These are phyloP conservation scores for Marsdenia floribunda DNA, from an alignment of 257 asterid species.

Conservation along the genomic window DNA sequence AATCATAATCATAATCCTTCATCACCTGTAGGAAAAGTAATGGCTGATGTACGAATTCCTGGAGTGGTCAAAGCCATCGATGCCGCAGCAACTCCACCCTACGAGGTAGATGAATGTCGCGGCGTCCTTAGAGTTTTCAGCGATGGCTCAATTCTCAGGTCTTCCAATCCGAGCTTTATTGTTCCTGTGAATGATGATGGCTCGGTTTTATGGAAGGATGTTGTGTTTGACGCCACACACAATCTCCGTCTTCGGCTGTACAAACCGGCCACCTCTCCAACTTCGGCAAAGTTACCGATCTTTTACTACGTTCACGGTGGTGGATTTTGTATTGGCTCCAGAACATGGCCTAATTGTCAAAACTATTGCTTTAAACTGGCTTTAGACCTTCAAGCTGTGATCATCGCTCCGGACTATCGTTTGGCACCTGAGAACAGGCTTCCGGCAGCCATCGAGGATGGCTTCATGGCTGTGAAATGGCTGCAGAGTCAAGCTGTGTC, in stretches of 20 bases:
- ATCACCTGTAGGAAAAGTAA: background rate
- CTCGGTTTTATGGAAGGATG: constrained; percentile 62
- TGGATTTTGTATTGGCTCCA: constrained; percentile 70
- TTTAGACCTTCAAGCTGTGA: constrained; percentile 49
- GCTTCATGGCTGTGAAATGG: constrained; percentile 56
- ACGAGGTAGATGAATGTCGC: constrained; percentile 68
- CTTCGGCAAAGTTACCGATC: constrained; percentile 48
- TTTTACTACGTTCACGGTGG: constrained; percentile 76
- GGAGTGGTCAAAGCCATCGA: background rate
- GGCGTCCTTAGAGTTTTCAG: constrained; percentile 60
- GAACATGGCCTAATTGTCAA: constrained; percentile 78
- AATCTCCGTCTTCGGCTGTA: constrained; percentile 65
- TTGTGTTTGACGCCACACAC: constrained; percentile 32
- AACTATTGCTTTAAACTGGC: constrained; percentile 70
- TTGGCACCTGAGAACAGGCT: too few relatives aligned
- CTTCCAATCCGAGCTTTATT: constrained; percentile 45
- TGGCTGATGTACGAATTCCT: background rate
- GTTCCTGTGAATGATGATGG: constrained; percentile 53
- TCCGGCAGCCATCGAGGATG: constrained; percentile 76
- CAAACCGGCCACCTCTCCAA: constrained; percentile 47
- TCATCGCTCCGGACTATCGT: constrained; percentile 63
- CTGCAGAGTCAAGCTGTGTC: constrained; percentile 47
- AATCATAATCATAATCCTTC: background rate
- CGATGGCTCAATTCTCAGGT: constrained; percentile 67
- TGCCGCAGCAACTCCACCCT: constrained; percentile 17